Evolutionary conservation across 2,329 filamentous ascomycete genomes (phyloP), one percentile per base, ranked within the genome.

Genomic region (Sclerotinia glacialis): DNA sequence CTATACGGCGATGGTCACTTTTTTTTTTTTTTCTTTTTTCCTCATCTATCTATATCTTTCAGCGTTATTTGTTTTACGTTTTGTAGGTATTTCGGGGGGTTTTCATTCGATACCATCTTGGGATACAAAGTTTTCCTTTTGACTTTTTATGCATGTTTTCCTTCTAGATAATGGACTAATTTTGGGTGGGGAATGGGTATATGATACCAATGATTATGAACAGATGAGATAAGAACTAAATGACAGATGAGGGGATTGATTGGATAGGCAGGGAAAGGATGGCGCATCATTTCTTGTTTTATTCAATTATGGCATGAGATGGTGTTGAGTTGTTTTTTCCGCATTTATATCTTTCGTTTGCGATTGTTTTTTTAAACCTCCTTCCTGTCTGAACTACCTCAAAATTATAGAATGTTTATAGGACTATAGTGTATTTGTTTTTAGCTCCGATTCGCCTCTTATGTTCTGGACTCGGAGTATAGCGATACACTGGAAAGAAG

Each of bases 51-150:
- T 49, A 65, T 58, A 31, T 56, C 53, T 26, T 26, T n/a, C 5
- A 58, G 52, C 40, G 28, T 37, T 37, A 7, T 40, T 49, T 63
- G 16, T 16, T 47, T 21, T 21, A 5, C n/a, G 11, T 58, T 58
- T 49, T 40, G 9, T 46, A 49, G 9, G 7, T 49, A 31, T 55
- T 65, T 49, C n/a, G 26, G 28, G 59, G 61, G 31, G 6, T 28
- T 46, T 31, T 60, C 34, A 46, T 50, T 60, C 37, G 54, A 65
- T 65, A 65, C 64, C 64, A 60, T 47, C 31, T 60, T 65, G 50
- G 26, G 62, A 56, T 64, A 46, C n/a, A 64, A 44, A 40, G 26
- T 11, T 60, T 60, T 44, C 11, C 31, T 34, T 60, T 65, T 44
- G 42, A 9, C 1, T 31, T 37, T 44, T 6, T 5, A 21, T 50